A percentile compares a stretch with the other conserved stretches of the same genome.
Conservation (phyloP, 2,329 filamentous ascomycete genomes). For the Aspergillus arachidicola region DNA sequence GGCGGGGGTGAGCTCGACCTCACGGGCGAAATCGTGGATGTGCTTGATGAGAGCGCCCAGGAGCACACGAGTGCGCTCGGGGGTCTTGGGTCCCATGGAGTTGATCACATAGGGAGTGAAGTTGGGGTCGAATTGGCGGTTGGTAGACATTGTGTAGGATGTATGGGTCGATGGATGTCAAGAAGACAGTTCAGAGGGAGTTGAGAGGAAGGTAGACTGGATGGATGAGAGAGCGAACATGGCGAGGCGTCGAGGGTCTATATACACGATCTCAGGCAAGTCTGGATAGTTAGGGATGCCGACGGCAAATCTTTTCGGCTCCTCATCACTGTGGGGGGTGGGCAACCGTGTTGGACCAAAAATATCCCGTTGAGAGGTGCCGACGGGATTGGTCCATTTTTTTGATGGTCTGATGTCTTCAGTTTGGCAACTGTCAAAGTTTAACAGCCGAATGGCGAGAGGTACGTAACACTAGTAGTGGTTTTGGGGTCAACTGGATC, state of each 20-base stretch:
- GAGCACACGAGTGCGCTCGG: constrained; percentile 65
- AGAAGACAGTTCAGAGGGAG: background rate
- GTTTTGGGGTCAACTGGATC: background rate
- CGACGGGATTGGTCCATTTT: background rate
- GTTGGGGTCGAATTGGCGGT: constrained; percentile 61
- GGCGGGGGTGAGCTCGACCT: constrained; percentile 74
- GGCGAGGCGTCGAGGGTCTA: constrained; percentile 18
- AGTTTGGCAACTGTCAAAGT: background rate
- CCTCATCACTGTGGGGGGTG: constrained; percentile 36
- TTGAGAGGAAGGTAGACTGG: background rate
- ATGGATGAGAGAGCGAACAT: background rate
- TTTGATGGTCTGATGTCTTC: background rate
- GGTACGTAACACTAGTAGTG: background rate
- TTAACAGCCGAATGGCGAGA: background rate
- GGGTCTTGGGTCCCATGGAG: constrained; percentile 70
- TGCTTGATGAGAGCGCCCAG: constrained; percentile 67
- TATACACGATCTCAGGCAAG: constrained; percentile 17
- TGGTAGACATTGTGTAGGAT: constrained; percentile 21
- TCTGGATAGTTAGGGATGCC: constrained; percentile 11
- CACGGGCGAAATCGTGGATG: constrained; percentile 77
- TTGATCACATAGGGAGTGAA: constrained; percentile 76
- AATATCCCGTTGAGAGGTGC: constrained; percentile 30
- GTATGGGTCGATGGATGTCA: background rate
- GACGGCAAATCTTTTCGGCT: constrained; percentile 30
- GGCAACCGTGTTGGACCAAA: background rate